A percentile compares a stretch with the other conserved stretches of the same genome.
Evolutionary conservation across 176 grass and related monocot genomes (phyloP).

Genomic region (Rhynchospora tenuis): DNA sequence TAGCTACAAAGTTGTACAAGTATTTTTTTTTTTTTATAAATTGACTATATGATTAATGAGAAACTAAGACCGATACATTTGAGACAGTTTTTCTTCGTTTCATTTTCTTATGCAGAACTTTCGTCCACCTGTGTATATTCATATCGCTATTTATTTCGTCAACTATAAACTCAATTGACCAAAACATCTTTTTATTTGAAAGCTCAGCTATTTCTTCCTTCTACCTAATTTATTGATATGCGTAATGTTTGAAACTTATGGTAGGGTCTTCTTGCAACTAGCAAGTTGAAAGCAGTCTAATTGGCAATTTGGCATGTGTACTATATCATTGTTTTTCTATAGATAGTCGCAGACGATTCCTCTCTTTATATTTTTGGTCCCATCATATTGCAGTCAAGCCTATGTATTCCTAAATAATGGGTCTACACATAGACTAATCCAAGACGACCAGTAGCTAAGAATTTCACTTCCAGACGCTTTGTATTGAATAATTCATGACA

Average conservation of each 20-base stretch:
- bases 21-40: too few relatives aligned
- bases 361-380: background rate
- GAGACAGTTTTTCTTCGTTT: background rate
- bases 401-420: background rate
- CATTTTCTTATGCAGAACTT: background rate
- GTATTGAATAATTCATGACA: constrained; percentile 14
- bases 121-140: background rate
- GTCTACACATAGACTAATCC: background rate
- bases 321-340: background rate
- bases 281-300: background rate
- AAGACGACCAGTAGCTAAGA: background rate
- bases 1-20: too few relatives aligned
- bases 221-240: background rate
- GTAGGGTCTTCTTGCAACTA: background rate
- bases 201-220: background rate
- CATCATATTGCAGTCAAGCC: background rate
- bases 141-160: background rate
- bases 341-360: background rate
- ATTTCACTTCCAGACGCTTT: constrained; percentile 7
- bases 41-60: background rate
- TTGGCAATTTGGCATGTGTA: background rate
- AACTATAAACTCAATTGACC: background rate
- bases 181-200: background rate
- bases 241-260: background rate
- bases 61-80: background rate